Base-by-base conservation (phyloP, 2,329 filamentous ascomycete species). In the Passalora sequoiae region DNA sequence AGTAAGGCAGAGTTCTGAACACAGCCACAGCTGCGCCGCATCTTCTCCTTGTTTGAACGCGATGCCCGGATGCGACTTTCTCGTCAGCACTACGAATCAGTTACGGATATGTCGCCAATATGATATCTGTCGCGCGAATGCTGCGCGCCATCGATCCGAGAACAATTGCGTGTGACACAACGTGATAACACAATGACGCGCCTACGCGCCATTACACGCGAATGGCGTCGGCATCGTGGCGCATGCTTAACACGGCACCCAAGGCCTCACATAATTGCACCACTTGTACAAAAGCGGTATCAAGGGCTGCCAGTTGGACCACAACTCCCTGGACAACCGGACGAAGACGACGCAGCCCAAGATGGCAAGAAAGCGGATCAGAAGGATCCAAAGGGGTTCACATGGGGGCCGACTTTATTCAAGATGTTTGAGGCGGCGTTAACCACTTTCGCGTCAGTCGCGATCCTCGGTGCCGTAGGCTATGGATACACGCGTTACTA, bases 401-500 rank as follows among this genome's bases (percentile, higher is more conserved):
- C 44, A 15, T 60, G 60, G 58, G 52, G 54, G 35, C 50, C 50
- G 2, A 74, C 71, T 3, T 60, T 61, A 1, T 73, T 68, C 61
- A 74, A 74, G 55, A 75, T 75, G 71, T 70, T 71, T 49, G 72
- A 76, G 50, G 64, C 69, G 37, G 71, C 72, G 5, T 60, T 69
- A 39, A 75, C 72, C 12, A 75, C 72, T 1, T 66, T 70, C 43
- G 72, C 73, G 6, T 74, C 71, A 24, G 69, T 75, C 41, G 63
- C 68, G 33, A 67, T 76, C 35, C 61, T 76, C 6, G 72, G 67
- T 32, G 49, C 48, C 4, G 84, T 86, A 5, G 87, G 83, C 17
- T 91, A 86, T 64, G 74, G 75, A 36, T 94, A 52, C 41, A 55
- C 54, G 17, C 54, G 70, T 20, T 73, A 72, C 57, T 69, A 98